These are phyloP conservation scores for Galerina marginata DNA, from an alignment of 768 basidiomycete species.

Conservation along the genomic window DNA sequence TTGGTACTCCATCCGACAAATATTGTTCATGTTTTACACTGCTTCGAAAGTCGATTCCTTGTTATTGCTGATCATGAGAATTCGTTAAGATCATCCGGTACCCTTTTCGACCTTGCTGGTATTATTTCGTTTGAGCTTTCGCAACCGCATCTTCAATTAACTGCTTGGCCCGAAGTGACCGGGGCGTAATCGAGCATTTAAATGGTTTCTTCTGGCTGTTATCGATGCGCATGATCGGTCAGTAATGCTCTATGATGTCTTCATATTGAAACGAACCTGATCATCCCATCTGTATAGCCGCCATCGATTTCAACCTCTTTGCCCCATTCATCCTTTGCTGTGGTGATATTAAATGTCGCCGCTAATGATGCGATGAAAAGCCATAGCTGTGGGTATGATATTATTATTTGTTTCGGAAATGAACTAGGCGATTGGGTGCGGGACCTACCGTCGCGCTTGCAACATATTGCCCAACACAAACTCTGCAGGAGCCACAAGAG, in stretches of 20 bases:
- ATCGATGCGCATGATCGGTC: not conserved
- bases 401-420: not conserved
- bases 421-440: not conserved
- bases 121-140: not conserved
- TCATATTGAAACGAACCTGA: not conserved
- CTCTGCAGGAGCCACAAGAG: conserved; percentile 20
- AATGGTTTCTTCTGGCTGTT: conserved; percentile 13
- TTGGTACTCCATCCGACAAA: too few species aligned
- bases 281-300: conserved; percentile 7
- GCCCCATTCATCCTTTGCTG: conserved; percentile 28
- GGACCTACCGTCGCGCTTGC: conserved; percentile 20
- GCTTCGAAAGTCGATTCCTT: not conserved
- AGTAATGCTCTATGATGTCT: not conserved
- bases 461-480: conserved; percentile 25
- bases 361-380: conserved; percentile 30
- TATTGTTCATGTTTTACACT: too few species aligned
- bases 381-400: conserved; percentile 20
- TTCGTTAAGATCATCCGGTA: not conserved
- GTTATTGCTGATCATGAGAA: not conserved
- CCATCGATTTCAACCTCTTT: conserved; percentile 16
- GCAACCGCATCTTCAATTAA: conserved; percentile 5
- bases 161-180: not conserved
- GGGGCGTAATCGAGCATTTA: conserved; percentile 5
- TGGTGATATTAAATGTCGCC: conserved; percentile 31
- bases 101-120: too few species aligned